Conservation (phyloP, 2,329 filamentous ascomycete species). For the Cladobotryum mycophilum region DNA sequence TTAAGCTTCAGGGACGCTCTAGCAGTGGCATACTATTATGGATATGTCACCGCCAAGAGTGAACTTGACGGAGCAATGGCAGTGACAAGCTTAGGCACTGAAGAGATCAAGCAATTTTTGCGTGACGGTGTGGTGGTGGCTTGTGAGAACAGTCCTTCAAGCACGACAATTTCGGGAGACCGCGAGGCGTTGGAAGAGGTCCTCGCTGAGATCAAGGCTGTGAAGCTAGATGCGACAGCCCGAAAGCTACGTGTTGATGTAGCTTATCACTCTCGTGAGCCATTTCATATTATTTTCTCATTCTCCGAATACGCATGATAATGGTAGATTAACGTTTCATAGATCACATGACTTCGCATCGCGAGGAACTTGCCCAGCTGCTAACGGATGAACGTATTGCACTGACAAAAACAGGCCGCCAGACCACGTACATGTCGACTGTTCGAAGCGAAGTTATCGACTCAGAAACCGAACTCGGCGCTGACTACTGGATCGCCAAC, state of each 20-base stretch:
- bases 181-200: conserved; percentile 18
- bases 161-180: conserved; percentile 29
- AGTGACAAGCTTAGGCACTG: conserved; percentile 19
- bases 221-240: conserved; percentile 12
- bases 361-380: not conserved
- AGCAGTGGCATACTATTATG: conserved; percentile 25
- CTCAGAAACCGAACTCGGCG: not conserved
- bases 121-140: conserved; percentile 21
- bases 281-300: too few relatives aligned
- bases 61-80: conserved; percentile 21
- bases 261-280: conserved; percentile 22
- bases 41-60: conserved; percentile 13
- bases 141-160: conserved; percentile 26
- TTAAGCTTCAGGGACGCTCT: conserved; percentile 20
- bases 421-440: conserved; percentile 1
- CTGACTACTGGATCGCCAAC: conserved; percentile 20
- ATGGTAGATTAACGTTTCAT: too few relatives aligned
- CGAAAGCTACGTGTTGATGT: conserved; percentile 13
- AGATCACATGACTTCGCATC: conserved; percentile 22
- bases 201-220: conserved; percentile 2
- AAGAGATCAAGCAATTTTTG: conserved; percentile 3
- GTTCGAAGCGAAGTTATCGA: not conserved
- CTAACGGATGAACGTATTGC: not conserved
- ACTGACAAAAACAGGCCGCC: not conserved
- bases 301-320: too few relatives aligned